phyloP scores from a whole-genome alignment of 2,329 filamentous ascomycete genomes.

The Orbilia oligospora region DNA sequence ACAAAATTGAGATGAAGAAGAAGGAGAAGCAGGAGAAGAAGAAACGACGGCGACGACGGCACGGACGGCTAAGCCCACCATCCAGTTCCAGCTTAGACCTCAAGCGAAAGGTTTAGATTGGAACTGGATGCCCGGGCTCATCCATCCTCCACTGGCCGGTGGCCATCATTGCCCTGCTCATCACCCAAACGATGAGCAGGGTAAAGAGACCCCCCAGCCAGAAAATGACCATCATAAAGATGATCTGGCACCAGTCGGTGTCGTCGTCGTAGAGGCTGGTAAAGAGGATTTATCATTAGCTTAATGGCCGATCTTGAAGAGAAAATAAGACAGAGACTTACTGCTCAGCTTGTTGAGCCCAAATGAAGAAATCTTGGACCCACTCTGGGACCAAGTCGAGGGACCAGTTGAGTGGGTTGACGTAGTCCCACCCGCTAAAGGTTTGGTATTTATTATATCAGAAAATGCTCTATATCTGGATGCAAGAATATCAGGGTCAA shows the following conservation, averaged over 20 bases:
- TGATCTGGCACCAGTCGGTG: conserved; percentile 3
- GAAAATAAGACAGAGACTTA: background rate
- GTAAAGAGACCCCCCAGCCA: background rate
- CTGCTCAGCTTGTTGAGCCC: background rate
- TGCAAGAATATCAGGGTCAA: no score
- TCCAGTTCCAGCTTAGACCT: background rate
- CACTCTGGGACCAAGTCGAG: background rate
- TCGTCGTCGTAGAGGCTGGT: conserved; percentile 1
- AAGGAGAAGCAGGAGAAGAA: background rate
- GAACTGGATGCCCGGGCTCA: background rate
- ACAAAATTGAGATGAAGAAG: background rate
- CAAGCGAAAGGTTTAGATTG: background rate
- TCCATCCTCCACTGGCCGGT: conserved; percentile 4
- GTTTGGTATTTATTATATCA: background rate
- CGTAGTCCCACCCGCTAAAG: background rate
- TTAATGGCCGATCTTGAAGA: background rate
- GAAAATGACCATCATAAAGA: background rate
- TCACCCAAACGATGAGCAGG: background rate
- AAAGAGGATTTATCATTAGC: background rate
- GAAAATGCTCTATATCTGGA: background rate
- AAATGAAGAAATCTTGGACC: background rate
- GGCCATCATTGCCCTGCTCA: conserved; percentile 1
- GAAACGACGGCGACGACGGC: background rate
- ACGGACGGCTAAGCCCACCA: background rate
- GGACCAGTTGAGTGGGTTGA: conserved; percentile 19